A percentile compares a stretch with the other conserved stretches of the same genome.
Conservation (phyloP, 176 grass and related monocot species). For the Echinochloa phyllopogon region DNA sequence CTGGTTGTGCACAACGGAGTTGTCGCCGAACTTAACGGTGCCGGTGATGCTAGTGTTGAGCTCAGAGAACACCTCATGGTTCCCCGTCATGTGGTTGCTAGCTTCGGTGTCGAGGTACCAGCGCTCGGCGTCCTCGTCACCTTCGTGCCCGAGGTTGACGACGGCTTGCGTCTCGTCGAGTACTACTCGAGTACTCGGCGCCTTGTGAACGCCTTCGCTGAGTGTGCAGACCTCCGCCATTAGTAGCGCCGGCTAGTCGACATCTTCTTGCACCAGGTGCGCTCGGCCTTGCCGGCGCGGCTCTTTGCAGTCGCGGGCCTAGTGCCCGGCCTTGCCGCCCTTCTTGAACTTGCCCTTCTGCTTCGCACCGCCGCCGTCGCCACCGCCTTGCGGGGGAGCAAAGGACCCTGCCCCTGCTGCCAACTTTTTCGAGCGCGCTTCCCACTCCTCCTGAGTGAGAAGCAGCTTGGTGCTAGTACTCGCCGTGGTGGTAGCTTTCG, state of each 20-base stretch:
- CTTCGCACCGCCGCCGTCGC: no score
- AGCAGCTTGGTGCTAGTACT: not conserved
- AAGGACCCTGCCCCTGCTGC: no score
- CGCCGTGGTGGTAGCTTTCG: not conserved
- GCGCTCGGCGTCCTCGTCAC: not conserved
- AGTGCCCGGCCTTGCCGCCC: no score
- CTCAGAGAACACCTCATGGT: not conserved
- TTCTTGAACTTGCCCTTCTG: no score
- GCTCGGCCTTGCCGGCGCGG: no score
- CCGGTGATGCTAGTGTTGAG: not conserved
- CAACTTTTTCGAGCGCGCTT: not conserved
- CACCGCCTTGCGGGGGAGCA: no score
- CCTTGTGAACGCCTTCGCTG: no score
- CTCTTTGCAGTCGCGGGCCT: no score
- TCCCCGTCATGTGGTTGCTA: not conserved
- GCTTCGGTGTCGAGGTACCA: not conserved
- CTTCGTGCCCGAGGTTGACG: not conserved
- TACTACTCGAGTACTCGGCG: no score
- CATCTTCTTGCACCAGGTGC: no score
- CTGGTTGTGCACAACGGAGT: not conserved
- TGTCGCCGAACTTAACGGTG: not conserved
- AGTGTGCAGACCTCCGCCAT: no score
- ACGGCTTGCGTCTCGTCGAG: not conserved
- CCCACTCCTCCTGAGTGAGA: not conserved
- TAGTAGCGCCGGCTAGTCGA: no score